These are phyloP conservation scores for Incumbomyces delicatus DNA, from an alignment of 2,329 filamentous ascomycete genomes.

Conservation along the genomic window DNA sequence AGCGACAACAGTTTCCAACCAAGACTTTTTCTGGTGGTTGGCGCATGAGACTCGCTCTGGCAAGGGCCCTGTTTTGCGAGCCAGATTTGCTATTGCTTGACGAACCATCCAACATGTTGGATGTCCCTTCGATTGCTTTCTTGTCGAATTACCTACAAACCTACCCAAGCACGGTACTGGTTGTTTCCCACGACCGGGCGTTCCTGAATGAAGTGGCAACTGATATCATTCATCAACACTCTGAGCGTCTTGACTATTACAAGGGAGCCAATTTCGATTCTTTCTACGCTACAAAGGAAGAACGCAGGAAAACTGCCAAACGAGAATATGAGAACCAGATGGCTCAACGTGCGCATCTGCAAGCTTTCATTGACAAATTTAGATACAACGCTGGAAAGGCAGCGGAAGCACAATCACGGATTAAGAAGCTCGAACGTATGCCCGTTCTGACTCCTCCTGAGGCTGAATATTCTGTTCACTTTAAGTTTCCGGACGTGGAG, in stretches of 20 bases:
- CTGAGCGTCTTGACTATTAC: constrained; percentile 95
- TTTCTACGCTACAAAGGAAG: constrained; percentile 95
- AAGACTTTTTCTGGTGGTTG: constrained; percentile 99
- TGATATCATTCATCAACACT: constrained; percentile 97
- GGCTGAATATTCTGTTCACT: constrained; percentile 89
- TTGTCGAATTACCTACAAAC: constrained; percentile 87
- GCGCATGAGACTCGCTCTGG: constrained; percentile 94
- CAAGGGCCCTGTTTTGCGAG: constrained; percentile 93
- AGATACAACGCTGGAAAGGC: constrained; percentile 98
- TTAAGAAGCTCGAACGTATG: constrained; percentile 98
- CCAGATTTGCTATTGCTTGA: constrained; percentile 91
- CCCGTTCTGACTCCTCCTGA: constrained; percentile 83
- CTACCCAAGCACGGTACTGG: constrained; percentile 89
- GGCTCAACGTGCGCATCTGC: constrained; percentile 82
- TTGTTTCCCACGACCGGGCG: constrained; percentile 96
- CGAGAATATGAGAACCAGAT: constrained; percentile 98
- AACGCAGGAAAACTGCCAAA: constrained; percentile 91
- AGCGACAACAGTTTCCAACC: constrained; percentile 83
- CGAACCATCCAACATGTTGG: constrained; percentile 99
- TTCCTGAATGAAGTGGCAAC: constrained; percentile 99
- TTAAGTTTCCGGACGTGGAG: constrained; percentile 95
- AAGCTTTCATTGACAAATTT: constrained; percentile 99
- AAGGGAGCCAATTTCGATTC: constrained; percentile 93
- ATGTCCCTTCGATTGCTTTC: constrained; percentile 98
- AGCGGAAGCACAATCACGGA: constrained; percentile 92